Conservation (phyloP, 2,329 filamentous ascomycete genomes). For the Colletotrichum lupini region DNA sequence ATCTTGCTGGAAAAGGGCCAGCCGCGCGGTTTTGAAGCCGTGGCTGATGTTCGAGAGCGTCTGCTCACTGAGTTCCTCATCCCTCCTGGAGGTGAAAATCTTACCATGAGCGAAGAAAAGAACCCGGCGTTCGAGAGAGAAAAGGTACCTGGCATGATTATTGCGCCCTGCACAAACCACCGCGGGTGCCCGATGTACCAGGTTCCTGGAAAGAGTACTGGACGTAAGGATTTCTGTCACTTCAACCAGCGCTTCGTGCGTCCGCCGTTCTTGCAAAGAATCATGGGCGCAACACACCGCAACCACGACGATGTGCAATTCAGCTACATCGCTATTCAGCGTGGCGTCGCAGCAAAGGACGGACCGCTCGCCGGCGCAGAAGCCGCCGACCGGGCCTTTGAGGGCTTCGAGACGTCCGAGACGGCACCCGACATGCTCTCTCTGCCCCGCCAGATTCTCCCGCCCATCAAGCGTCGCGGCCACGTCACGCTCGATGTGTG, state of each 20-base stretch:
- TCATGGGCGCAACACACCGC: constrained; percentile 74
- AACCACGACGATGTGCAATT: constrained; percentile 94
- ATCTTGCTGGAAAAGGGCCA: constrained; percentile 92
- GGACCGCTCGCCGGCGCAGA: constrained; percentile 58
- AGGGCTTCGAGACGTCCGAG: constrained; percentile 71
- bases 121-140: constrained; percentile 53
- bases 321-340: constrained; percentile 87
- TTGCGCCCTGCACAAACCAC: constrained; percentile 90
- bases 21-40: constrained; percentile 89
- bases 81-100: constrained; percentile 60
- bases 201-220: constrained; percentile 73
- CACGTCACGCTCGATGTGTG: constrained; percentile 93
- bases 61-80: constrained; percentile 81
- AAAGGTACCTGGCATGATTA: constrained; percentile 71
- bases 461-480: constrained; percentile 86
- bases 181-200: constrained; percentile 88
- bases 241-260: constrained; percentile 91
- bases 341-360: constrained; percentile 65
- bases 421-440: constrained; percentile 67
- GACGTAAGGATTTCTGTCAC: constrained; percentile 90
- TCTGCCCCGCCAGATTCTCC: constrained; percentile 81
- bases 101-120: constrained; percentile 50
- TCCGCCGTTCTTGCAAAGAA: constrained; percentile 81
- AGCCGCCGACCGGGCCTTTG: constrained; percentile 75
- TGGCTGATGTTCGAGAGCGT: constrained; percentile 85